Percentiles rank a stretch among this genome's conserved stretches.
Evolutionary conservation across 2,329 filamentous ascomycete species (phyloP).

Genomic region (Neophaeococcomyces mojaviensis): DNA sequence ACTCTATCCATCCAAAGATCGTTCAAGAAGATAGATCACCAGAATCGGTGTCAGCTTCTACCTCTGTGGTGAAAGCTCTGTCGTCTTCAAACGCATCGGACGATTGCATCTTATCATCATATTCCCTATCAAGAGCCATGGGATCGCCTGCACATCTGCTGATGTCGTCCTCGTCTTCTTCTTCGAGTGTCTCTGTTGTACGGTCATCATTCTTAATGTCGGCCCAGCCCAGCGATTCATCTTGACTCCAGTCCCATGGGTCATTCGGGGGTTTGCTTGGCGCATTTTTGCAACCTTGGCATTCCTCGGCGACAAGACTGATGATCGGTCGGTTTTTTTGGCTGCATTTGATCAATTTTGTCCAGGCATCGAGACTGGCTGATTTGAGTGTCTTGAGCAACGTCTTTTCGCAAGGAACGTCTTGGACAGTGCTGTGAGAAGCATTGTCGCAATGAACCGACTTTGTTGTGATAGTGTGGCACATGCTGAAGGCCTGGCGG

Average conservation of each 20-base stretch:
- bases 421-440: background rate
- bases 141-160: too few relatives aligned
- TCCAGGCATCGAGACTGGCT: background rate
- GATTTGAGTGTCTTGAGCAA: background rate
- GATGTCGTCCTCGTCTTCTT: too few relatives aligned
- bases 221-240: background rate
- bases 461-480: slow-evolving; percentile 4
- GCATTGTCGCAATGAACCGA: slow-evolving; percentile 1
- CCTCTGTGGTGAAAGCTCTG: too few relatives aligned
- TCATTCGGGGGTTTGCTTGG: background rate
- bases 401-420: slow-evolving; percentile 1
- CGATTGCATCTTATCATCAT: too few relatives aligned
- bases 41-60: too few relatives aligned
- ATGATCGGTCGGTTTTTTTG: background rate
- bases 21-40: too few relatives aligned
- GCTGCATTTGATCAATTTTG: background rate
- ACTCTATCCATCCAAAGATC: too few relatives aligned
- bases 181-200: background rate
- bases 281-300: background rate
- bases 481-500: background rate
- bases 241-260: background rate
- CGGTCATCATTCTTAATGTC: background rate
- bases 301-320: background rate
- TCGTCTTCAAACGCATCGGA: too few relatives aligned
- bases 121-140: too few relatives aligned